Evolutionary conservation across 164 flowering plant species (phyloP).

Genomic region (Saururus chinensis): DNA sequence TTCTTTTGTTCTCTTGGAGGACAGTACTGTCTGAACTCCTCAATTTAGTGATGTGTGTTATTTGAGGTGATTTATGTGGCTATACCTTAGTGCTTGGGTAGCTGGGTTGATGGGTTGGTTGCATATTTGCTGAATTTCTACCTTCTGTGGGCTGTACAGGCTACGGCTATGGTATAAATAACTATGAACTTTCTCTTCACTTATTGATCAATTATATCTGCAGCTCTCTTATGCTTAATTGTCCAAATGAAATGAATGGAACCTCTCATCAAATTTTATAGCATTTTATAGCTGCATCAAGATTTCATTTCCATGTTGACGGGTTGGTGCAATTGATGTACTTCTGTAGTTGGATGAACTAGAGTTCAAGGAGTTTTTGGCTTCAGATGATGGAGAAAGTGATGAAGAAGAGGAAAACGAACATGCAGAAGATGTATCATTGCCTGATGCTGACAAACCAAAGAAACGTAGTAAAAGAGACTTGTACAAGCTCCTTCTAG

Average conservation of each 20-base stretch:
- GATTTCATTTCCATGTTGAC: background rate
- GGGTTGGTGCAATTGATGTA: background rate
- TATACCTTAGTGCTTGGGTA: too few species aligned
- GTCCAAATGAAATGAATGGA: background rate
- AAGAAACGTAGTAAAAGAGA: constrained; percentile 33
- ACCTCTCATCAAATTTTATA: too few species aligned
- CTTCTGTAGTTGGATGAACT: constrained; percentile 44
- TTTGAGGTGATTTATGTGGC: too few species aligned
- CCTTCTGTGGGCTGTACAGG: too few species aligned
- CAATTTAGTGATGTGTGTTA: too few species aligned
- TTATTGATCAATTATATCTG: background rate
- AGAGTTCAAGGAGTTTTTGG: constrained; percentile 70
- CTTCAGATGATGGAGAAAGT: constrained; percentile 62
- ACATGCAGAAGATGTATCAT: constrained; percentile 2
- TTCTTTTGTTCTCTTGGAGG: too few species aligned
- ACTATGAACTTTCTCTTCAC: too few species aligned
- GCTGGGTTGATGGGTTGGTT: too few species aligned
- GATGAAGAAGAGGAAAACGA: constrained; percentile 29
- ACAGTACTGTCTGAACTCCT: too few species aligned
- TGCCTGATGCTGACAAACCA: constrained; percentile 17
- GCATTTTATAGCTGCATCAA: background rate
- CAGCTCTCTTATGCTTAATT: background rate
- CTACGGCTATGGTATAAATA: too few species aligned
- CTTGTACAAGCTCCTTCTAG: constrained; percentile 48
- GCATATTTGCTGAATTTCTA: too few species aligned